A percentile compares a stretch with the other conserved stretches of the same genome.
phyloP scores from a whole-genome alignment of 2,329 filamentous ascomycete species.

The Cryphonectria radicalis region DNA sequence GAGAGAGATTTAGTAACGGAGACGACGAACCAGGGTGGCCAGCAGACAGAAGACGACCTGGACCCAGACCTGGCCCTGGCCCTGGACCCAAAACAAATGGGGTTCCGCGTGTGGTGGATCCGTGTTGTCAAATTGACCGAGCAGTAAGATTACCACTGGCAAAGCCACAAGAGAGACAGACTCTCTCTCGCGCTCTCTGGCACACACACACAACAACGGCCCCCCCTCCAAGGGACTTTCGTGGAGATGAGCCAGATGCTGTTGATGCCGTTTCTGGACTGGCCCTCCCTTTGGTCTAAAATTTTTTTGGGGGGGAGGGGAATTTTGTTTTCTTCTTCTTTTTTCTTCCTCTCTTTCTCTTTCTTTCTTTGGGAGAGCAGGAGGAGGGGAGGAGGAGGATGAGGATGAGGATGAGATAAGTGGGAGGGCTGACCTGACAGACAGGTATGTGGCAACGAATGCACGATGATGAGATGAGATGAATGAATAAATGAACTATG shows the following conservation, averaged over 20 bases:
- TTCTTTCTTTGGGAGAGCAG: neutral
- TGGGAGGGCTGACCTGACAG: neutral
- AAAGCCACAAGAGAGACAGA: neutral
- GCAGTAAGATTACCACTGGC: conserved; percentile 27
- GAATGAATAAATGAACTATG: conserved; percentile 1
- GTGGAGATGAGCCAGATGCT: neutral
- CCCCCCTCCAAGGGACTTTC: neutral
- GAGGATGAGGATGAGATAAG: neutral
- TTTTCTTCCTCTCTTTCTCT: neutral
- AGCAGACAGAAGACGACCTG: conserved; percentile 12
- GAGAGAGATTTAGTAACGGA: conserved; percentile 25
- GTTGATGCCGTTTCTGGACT: conserved; percentile 1
- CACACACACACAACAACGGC: neutral
- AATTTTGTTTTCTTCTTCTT: neutral
- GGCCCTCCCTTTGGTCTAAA: neutral
- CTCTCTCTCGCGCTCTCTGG: neutral
- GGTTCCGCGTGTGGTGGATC: conserved; percentile 24
- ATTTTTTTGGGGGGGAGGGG: neutral
- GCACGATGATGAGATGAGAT: conserved; percentile 9
- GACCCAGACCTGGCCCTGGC: conserved; percentile 12
- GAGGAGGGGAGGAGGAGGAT: neutral
- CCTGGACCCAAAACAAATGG: conserved; percentile 27
- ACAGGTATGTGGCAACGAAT: neutral
- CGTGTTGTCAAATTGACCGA: conserved; percentile 28
- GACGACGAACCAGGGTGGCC: conserved; percentile 23